These are phyloP conservation scores for Quillaja saponaria DNA, from an alignment of 306 rosid genomes.

Conservation along the genomic window DNA sequence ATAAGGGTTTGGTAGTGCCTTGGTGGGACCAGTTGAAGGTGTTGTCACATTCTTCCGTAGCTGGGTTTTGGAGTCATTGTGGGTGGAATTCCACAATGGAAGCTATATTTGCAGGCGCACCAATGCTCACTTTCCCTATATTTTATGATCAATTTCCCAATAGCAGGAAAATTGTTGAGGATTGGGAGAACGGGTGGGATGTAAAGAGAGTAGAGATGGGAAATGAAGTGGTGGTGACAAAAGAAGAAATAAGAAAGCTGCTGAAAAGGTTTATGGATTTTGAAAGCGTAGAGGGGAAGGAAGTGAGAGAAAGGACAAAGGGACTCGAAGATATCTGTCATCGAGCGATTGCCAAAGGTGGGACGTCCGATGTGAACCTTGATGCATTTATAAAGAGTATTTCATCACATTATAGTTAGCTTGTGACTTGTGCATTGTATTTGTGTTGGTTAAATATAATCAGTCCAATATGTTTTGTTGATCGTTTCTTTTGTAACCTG, in stretches of 20 bases:
- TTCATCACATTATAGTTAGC: background rate
- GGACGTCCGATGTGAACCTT: constrained; percentile 48
- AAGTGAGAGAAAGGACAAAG: constrained; percentile 40
- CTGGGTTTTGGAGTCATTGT: constrained; percentile 63
- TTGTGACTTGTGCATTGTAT: too few species aligned
- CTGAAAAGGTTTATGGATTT: constrained; percentile 37
- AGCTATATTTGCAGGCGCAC: constrained; percentile 45
- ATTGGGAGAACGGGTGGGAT: constrained; percentile 51
- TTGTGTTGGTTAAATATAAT: too few species aligned
- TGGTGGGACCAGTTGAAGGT: constrained; percentile 66
- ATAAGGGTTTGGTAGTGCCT: constrained; percentile 43
- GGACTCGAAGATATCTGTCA: constrained; percentile 37
- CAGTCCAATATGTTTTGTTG: too few species aligned
- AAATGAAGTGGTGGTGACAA: constrained; percentile 10
- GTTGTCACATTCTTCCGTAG: constrained; percentile 43
- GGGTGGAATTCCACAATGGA: constrained; percentile 64
- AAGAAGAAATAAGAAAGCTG: constrained; percentile 31
- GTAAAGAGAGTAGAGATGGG: constrained; percentile 25
- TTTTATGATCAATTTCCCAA: constrained; percentile 53
- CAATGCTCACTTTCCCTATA: constrained; percentile 48
- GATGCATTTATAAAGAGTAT: constrained; percentile 41
- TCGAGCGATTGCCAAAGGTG: constrained; percentile 42
- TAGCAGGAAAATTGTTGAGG: constrained; percentile 43
- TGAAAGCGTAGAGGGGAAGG: constrained; percentile 35
- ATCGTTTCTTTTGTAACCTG: too few species aligned